Evolutionary conservation across 2,329 filamentous ascomycete species (phyloP).

Genomic region (Drechslerella coelobrocha): DNA sequence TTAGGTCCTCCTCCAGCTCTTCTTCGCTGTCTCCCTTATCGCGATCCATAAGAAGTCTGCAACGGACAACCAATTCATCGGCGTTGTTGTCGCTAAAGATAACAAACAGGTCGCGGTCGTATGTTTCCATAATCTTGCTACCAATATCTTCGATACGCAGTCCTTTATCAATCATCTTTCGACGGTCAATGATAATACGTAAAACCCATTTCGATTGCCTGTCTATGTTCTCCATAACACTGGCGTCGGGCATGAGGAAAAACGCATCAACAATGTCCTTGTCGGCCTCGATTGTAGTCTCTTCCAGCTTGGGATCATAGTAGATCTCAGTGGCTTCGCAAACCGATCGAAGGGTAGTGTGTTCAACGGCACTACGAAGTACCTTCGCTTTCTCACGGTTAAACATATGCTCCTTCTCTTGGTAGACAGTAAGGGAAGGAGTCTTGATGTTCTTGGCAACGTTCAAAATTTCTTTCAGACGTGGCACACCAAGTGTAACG

Average conservation of each 20-base stretch:
- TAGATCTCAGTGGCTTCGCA: constrained; percentile 94
- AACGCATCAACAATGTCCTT: constrained; percentile 95
- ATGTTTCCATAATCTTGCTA: constrained; percentile 84
- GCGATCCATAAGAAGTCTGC: constrained; percentile 74
- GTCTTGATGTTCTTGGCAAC: constrained; percentile 98
- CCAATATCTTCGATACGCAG: constrained; percentile 92
- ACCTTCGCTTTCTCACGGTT: constrained; percentile 82
- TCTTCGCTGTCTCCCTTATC: constrained; percentile 74
- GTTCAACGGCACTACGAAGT: constrained; percentile 87
- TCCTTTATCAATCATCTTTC: constrained; percentile 93
- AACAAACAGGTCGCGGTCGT: constrained; percentile 81
- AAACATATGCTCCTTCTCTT: constrained; percentile 67
- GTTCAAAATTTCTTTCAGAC: constrained; percentile 99
- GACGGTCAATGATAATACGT: constrained; percentile 88
- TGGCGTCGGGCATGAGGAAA: constrained; percentile 88
- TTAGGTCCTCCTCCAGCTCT: constrained; percentile 83
- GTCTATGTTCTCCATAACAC: constrained; percentile 67
- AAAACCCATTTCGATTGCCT: constrained; percentile 92
- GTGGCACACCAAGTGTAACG: constrained; percentile 96
- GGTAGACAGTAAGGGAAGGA: constrained; percentile 91
- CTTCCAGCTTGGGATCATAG: constrained; percentile 89
- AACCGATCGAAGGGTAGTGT: constrained; percentile 90
- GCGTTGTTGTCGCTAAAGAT: constrained; percentile 99
- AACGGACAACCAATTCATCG: constrained; percentile 90
- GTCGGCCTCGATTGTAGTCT: constrained; percentile 86